Conservation (phyloP, 192 early-diverging fungal species). For the Neocallimastix lanati region DNA sequence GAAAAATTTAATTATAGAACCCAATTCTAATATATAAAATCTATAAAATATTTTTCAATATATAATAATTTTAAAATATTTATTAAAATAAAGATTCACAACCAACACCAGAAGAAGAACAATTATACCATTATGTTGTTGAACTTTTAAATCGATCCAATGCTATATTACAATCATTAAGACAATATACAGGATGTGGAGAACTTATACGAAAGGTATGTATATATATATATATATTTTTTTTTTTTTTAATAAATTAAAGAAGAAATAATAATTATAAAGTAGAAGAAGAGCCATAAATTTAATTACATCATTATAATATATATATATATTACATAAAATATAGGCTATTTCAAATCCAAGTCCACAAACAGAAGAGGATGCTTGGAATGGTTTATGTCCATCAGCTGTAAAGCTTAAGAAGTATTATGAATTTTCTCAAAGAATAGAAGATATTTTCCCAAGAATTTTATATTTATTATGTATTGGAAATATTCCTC, state of each 20-base stretch:
- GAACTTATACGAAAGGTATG: constrained; percentile 50
- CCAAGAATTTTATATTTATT: constrained; percentile 23
- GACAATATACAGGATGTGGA: constrained; percentile 42
- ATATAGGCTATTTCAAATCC: constrained; percentile 75
- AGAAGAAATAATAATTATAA: too few relatives aligned
- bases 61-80: too few relatives aligned
- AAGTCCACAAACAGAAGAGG: constrained; percentile 64
- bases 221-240: too few relatives aligned
- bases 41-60: too few relatives aligned
- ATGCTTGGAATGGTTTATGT: constrained; percentile 66
- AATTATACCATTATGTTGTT: constrained; percentile 33
- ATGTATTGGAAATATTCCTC: constrained; percentile 26
- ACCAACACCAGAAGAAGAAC: constrained; percentile 44
- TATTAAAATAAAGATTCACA: constrained; percentile 13
- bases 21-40: too few relatives aligned
- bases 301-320: too few relatives aligned
- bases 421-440: constrained; percentile 65
- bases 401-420: constrained; percentile 63
- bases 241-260: too few relatives aligned
- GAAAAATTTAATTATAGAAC: too few relatives aligned
- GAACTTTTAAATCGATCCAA: constrained; percentile 28
- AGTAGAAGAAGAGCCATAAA: too few relatives aligned
- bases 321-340: too few relatives aligned
- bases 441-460: constrained; percentile 31
- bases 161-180: constrained; percentile 28